Base-by-base conservation (phyloP, 805 yeast genomes). In the Yarrowia divulgata region DNA sequence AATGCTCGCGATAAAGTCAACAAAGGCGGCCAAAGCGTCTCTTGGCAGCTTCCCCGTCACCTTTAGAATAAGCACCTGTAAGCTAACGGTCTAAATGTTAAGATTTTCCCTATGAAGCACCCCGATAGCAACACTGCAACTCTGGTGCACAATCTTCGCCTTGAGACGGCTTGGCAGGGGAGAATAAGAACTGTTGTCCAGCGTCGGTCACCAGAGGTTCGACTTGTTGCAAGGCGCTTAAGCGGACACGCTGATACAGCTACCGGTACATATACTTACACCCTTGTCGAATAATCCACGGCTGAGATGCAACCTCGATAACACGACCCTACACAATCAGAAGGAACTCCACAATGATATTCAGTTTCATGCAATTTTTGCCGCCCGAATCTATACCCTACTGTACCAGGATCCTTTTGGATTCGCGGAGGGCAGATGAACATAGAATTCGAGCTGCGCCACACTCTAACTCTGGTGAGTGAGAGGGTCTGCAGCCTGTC, bases 381-480 rank as follows among this genome's bases (percentile, higher is more conserved):
- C 60, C 60, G 60, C 60, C 45, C 43, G n/a, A 5, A 16, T 34
- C 23, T 50, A n/a, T 13, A 8, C 42, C 9, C n/a, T n/a, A n/a
- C n/a, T n/a, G n/a, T 52, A 43, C 46, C 16, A 42, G 57, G 42
- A 50, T 52, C 29, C 12, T 42, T 2, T 18, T 19, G 58, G n/a
- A 16, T 37, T 37, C 43, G 37, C 43, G 45, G 43, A 52, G 29
- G 29, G 14, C n/a, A 29, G 37, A 52, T 35, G 19, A 32, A 52
- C n/a, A 34, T 54, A 14, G 14, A 39, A 54, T 39, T 54, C 7
- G 45, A 39, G 29, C 60, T 54, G 60, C 60, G 60, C 60, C 60
- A 37, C 58, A 54, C 60, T 39, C 3, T 52, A 34, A 32, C 19
- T 10, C 6, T n/a, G 8, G 14, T n/a, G 13, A 35, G 32, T 18